Conservation (phyloP, 306 rosid genomes). For the Casuarina equisetifolia region DNA sequence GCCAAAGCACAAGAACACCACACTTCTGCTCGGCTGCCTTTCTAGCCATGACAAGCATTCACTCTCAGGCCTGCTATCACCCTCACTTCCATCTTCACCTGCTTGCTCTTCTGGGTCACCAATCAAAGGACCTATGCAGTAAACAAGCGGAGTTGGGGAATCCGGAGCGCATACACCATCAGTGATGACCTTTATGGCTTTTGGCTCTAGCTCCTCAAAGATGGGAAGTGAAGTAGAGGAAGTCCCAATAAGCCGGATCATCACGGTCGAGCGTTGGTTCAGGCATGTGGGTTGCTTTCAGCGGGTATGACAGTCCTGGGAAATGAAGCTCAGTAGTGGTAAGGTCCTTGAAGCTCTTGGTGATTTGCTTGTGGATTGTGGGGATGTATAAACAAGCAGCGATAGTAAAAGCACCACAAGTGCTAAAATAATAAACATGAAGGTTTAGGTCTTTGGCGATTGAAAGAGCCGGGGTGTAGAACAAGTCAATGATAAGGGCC, state of each 20-base stretch:
- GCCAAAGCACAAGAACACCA: constrained; percentile 30
- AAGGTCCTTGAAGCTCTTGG: constrained; percentile 25
- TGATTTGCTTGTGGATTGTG: constrained; percentile 5
- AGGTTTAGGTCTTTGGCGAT: constrained; percentile 17
- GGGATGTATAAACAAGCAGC: constrained; percentile 15
- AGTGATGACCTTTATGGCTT: constrained; percentile 2
- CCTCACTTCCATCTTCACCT: background rate
- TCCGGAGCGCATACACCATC: constrained; percentile 19
- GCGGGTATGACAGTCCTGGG: constrained; percentile 21
- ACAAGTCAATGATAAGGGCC: constrained; percentile 36
- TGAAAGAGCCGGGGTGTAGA: constrained; percentile 24
- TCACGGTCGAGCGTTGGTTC: constrained; percentile 9
- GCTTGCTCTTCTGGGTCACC: background rate
- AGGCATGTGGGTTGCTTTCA: constrained; percentile 17
- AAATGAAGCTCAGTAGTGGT: background rate
- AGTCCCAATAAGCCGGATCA: constrained; percentile 16
- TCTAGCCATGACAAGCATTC: constrained; percentile 26
- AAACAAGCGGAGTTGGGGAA: constrained; percentile 17
- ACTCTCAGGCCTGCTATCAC: background rate
- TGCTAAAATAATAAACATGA: constrained; percentile 32
- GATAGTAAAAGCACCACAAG: constrained; percentile 24
- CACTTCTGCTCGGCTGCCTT: constrained; percentile 26
- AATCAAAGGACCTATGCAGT: constrained; percentile 21
- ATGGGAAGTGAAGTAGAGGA: constrained; percentile 12
- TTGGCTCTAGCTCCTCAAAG: constrained; percentile 23